Percentiles rank a stretch among this genome's conserved stretches.
These are phyloP conservation scores for Bullera alba DNA, from an alignment of 768 basidiomycete genomes.

Conservation along the genomic window DNA sequence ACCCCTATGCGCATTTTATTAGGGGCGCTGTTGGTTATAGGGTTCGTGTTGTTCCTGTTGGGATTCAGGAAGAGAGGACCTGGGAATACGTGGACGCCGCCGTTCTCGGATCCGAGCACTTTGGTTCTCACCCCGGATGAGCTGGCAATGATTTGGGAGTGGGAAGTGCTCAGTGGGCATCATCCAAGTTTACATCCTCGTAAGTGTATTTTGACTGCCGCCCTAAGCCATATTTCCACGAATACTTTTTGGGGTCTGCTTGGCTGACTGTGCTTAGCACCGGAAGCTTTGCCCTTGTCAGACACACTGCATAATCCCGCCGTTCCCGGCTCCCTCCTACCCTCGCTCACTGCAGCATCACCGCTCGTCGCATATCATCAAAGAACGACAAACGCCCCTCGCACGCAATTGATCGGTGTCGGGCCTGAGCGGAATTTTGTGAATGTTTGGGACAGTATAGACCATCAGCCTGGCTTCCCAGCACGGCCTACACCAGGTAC, in stretches of 20 bases:
- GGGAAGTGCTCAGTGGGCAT: constrained; percentile 90
- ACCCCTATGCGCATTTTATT: constrained; percentile 22
- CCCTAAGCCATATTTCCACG: neutral
- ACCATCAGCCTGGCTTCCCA: constrained; percentile 60
- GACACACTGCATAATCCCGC: constrained; percentile 39
- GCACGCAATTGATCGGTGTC: constrained; percentile 58
- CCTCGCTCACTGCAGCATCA: constrained; percentile 12
- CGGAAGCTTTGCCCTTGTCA: constrained; percentile 35
- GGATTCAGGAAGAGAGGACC: constrained; percentile 30
- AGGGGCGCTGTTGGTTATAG: constrained; percentile 13
- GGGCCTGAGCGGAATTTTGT: constrained; percentile 75
- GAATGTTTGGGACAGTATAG: constrained; percentile 46
- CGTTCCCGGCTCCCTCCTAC: constrained; percentile 35
- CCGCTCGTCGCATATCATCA: constrained; percentile 34
- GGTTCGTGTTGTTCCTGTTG: constrained; percentile 21
- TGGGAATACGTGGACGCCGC: constrained; percentile 35
- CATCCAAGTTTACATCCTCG: constrained; percentile 76
- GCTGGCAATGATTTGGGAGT: constrained; percentile 83
- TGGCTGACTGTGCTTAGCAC: constrained; percentile 21
- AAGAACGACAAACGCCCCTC: constrained; percentile 42
- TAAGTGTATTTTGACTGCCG: constrained; percentile 48
- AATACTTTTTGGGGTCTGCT: neutral
- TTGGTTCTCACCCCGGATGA: constrained; percentile 52
- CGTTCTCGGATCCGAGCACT: constrained; percentile 45
- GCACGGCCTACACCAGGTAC: constrained; percentile 78